phyloP scores from a whole-genome alignment of 2,329 filamentous ascomycete species.

The Graphium sp. region DNA sequence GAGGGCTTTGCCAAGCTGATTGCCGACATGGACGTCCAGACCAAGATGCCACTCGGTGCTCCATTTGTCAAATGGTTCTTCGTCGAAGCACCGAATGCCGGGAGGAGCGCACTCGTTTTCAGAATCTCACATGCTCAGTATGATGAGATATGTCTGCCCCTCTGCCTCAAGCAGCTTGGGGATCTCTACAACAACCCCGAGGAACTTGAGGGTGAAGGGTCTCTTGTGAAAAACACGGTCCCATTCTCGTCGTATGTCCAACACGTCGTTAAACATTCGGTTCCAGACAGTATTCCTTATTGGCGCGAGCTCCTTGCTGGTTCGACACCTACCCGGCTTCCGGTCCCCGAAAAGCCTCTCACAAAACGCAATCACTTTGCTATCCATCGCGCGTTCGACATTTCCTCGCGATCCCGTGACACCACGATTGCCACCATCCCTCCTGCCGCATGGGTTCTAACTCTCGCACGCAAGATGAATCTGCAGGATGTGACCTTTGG shows the following conservation, averaged over 20 bases:
- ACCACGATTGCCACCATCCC: slow-evolving; percentile 48
- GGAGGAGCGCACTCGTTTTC: slow-evolving; percentile 29
- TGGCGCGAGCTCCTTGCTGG: slow-evolving; percentile 41
- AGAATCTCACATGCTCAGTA: slow-evolving; percentile 55
- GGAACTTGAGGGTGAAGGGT: too few relatives aligned
- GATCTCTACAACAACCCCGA: slow-evolving; percentile 23
- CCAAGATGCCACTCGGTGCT: slow-evolving; percentile 38
- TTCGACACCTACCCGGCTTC: slow-evolving; percentile 27
- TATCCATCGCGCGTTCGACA: slow-evolving; percentile 22
- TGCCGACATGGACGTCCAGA: slow-evolving; percentile 36
- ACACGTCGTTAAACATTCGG: slow-evolving; percentile 19
- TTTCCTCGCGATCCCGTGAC: slow-evolving; percentile 29
- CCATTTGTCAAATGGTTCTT: slow-evolving; percentile 44
- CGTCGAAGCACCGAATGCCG: slow-evolving; percentile 14
- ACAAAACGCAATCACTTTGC: slow-evolving; percentile 20
- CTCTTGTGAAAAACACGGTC: slow-evolving; percentile 13
- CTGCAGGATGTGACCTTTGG: slow-evolving; percentile 45
- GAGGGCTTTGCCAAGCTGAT: slow-evolving; percentile 34
- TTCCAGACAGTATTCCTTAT: slow-evolving; percentile 36
- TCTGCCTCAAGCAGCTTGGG: slow-evolving; percentile 43
- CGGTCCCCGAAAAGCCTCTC: slow-evolving; percentile 20
- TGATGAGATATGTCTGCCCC: slow-evolving; percentile 48
- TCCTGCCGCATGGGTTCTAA: slow-evolving; percentile 50
- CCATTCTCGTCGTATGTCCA: slow-evolving; percentile 29
- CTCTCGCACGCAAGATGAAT: slow-evolving; percentile 35